Base-by-base conservation (phyloP, 176 grass and related monocot genomes). In the Raddia distichophylla region DNA sequence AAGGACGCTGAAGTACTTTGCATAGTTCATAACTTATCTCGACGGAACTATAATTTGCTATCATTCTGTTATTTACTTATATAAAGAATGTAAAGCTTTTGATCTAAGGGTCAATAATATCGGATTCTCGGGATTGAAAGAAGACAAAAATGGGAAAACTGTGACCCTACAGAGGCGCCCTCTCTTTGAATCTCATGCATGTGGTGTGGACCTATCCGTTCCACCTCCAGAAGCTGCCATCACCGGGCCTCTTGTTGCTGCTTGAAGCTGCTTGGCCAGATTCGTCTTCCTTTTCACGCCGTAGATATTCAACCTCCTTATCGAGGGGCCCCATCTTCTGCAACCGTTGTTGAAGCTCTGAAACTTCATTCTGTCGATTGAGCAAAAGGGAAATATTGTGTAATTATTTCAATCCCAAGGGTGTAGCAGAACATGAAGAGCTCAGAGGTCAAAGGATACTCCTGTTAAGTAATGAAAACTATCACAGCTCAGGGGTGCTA, bases 161-260 rank as follows among this genome's bases (percentile, higher is more conserved):
- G 10, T 4, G 5, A 6, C 66, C 68, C 15, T 60, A 59, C 20
- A 56, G 16, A 68, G 75, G 27, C n/a, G 35, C 34, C 10, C 20
- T 50, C 6, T 42, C 15, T 82, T 57, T 42, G 52, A 33, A 2
- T 17, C 10, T 74, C 61, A 16, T 42, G 4, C 27, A 69, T 14
- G 7, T 13, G 17, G 5, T 14, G 7, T 13, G 17, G 5, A 13
- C 15, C 52, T 81, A 81, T 11, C 73, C 88, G 47, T 82, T 83
- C 88, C 83, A 90, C 60, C 83, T 82, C 79, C 83, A 85, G 34
- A 90, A 86, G 45, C 88, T 66, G 18, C 11, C 33, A 4, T 43
- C 34, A 8, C 43, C 45, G 6, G 44, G 33, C 6, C 1, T 12
- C 52, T 82, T 69, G 65, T 77, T 71, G 73, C 73, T 52, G 17